Evolutionary conservation across 768 basidiomycete genomes (phyloP), one percentile per base, ranked within the genome.

Genomic region (Suillus weaverae): DNA sequence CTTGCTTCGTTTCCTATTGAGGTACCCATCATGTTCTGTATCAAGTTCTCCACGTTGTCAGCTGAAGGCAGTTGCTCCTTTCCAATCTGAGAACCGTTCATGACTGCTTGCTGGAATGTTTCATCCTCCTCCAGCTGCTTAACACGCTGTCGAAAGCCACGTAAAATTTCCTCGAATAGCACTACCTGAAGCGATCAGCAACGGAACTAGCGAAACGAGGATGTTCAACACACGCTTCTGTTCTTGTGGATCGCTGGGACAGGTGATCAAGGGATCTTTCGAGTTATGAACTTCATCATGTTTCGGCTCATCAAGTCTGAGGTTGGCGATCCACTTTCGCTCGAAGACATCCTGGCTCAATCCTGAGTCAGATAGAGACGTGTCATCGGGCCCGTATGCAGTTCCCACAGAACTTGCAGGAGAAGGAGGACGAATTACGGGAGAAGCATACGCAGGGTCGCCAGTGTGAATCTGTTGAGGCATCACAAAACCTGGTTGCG

Each of bases 391-490:
- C 8, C 78, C 81, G 38, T 83, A 83, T n/a, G 79, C 75, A 48
- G 83, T 83, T 43, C 79, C 82, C 57, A 84, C 76, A 16, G 83
- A 81, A 60, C 79, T 81, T 9, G 80, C 80, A 36, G 83, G 83
- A 3, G 83, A 84, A 5, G 81, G 78, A 9, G 79, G 76, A 41
- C 83, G 80, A 26, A 83, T 77, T 63, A 84, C 73, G 3, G 83
- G 82, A 1, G 83, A 76, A 38, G 78, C 82, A 64, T 84, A 84
- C 2, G 76, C 77, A 38, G 78, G 78, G 55, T 77, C 77, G 39
- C 74, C 72, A 1, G 70, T 57, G 60, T 78, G 75, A 46, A 77
- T 78, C 1, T 71, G 65, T 30, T 76, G 73, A 18, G 72, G 73
- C 77, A 79, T 76, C 0, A 54, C 32, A 36, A 50, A 72, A 70